These are phyloP conservation scores for Aspergillus tamarii DNA, from an alignment of 2,329 filamentous ascomycete genomes.

Conservation along the genomic window DNA sequence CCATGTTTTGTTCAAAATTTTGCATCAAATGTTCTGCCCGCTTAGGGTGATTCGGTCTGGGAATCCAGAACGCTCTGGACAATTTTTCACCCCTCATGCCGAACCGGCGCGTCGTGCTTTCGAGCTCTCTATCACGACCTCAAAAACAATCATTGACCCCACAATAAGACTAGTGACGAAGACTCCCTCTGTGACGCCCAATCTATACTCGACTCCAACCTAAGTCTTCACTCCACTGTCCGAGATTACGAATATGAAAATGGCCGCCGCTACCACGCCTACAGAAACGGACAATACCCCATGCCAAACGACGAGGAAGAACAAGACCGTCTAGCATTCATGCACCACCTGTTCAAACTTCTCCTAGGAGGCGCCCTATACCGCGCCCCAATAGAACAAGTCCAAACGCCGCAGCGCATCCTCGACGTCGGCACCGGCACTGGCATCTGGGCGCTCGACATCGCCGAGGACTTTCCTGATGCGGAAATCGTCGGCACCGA, in stretches of 20 bases:
- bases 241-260: constrained; percentile 45
- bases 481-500: constrained; percentile 42
- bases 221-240: constrained; percentile 44
- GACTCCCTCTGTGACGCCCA: constrained; percentile 36
- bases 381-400: constrained; percentile 39
- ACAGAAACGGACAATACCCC: constrained; percentile 46
- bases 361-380: constrained; percentile 40
- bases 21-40: not conserved
- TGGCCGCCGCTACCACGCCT: constrained; percentile 48
- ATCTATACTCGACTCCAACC: constrained; percentile 44
- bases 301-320: constrained; percentile 50
- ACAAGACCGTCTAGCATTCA: constrained; percentile 45
- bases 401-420: constrained; percentile 25
- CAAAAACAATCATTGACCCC: constrained; percentile 9
- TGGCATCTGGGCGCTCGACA: constrained; percentile 46
- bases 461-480: constrained; percentile 43
- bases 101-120: not conserved
- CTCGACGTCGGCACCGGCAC: constrained; percentile 40
- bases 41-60: not conserved
- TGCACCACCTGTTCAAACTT: constrained; percentile 45
- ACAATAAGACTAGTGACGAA: constrained; percentile 37
- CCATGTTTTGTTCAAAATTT: not conserved
- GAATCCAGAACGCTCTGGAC: not conserved
- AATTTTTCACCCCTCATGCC: not conserved
- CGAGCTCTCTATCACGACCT: not conserved